These are phyloP conservation scores for Colletotrichum destructivum DNA, from an alignment of 2,329 filamentous ascomycete genomes.

Conservation along the genomic window DNA sequence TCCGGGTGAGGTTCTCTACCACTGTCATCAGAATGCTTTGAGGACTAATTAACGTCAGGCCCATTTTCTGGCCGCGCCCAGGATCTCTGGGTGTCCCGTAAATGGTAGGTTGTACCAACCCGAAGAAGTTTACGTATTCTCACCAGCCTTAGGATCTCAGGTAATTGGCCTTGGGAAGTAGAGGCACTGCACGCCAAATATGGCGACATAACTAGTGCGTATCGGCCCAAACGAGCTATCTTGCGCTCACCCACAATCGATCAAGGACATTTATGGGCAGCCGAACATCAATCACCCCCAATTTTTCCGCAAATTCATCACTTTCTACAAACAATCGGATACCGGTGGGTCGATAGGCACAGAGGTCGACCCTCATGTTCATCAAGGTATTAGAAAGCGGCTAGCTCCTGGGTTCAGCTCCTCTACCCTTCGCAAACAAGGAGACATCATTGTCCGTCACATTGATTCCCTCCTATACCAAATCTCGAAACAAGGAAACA, in stretches of 20 bases:
- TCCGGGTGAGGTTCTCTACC: slow-evolving; percentile 16
- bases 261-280: slow-evolving; percentile 58
- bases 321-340: slow-evolving; percentile 26
- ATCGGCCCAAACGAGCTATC: slow-evolving; percentile 62
- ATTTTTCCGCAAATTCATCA: slow-evolving; percentile 34
- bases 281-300: slow-evolving; percentile 41
- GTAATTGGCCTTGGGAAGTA: slow-evolving; percentile 25
- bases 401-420: slow-evolving; percentile 46
- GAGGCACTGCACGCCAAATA: slow-evolving; percentile 24
- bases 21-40: background rate
- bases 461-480: slow-evolving; percentile 54
- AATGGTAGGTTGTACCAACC: background rate
- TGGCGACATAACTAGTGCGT: slow-evolving; percentile 59
- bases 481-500: background rate
- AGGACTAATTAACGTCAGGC: background rate
- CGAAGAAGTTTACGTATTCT: background rate
- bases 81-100: slow-evolving; percentile 23
- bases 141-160: background rate
- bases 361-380: slow-evolving; percentile 21
- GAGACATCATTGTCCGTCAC: slow-evolving; percentile 52
- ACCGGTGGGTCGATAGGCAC: slow-evolving; percentile 41
- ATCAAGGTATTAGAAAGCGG: slow-evolving; percentile 26
- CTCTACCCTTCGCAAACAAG: slow-evolving; percentile 45
- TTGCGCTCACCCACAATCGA: slow-evolving; percentile 54
- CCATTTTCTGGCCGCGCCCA: slow-evolving; percentile 13